Evolutionary conservation across 768 basidiomycete species (phyloP), one percentile per base, ranked within the genome.

Genomic region (Steccherinum ochraceum): DNA sequence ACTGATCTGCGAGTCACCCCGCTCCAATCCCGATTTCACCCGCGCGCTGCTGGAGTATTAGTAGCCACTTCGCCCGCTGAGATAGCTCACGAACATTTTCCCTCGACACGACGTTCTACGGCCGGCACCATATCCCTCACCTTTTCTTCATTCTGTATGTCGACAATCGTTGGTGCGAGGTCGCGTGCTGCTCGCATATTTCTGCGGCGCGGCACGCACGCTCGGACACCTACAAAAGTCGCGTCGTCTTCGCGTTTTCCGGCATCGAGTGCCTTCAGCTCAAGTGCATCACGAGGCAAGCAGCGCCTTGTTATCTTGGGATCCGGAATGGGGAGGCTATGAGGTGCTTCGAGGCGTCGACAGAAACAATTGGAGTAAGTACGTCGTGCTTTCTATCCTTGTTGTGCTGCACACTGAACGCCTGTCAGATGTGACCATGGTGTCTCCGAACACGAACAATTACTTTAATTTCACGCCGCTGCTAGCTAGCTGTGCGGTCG

Each of bases 281-380:
- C 46, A 4, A 59, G 58, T 1, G 49, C 59, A 0, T 24, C 53
- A 1, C 52, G 58, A 30, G 53, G 52, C 19, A 69, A 72, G 50
- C 71, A 71, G 45, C 66, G 69, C 26, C 75, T 88, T 27, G 78
- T 87, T 18, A 81, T 89, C 53, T 69, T 88, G 5, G 86, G 86
- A 7, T 86, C 84, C 10, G 86, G 86, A n/a, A 20, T 89, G 86
- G 86, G 86, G 84, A 51, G 86, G 86, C 0, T 88, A 88, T 57
- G 81, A 82, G 52, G 68, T 89, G 12, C 70, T 88, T 20, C 70
- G 80, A 30, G 74, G 76, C 2, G 68, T 89, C 1, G 83, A 89
- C 65, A 87, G 84, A 66, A 82, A 81, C 54, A 76, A 77, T 48
- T 88, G 84, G 80, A 75, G 86, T 86, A 40, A 53, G 77, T 67